Evolutionary conservation across 108 stramenopile genomes (phyloP).

Genomic region (Skeletonema tropicum): DNA sequence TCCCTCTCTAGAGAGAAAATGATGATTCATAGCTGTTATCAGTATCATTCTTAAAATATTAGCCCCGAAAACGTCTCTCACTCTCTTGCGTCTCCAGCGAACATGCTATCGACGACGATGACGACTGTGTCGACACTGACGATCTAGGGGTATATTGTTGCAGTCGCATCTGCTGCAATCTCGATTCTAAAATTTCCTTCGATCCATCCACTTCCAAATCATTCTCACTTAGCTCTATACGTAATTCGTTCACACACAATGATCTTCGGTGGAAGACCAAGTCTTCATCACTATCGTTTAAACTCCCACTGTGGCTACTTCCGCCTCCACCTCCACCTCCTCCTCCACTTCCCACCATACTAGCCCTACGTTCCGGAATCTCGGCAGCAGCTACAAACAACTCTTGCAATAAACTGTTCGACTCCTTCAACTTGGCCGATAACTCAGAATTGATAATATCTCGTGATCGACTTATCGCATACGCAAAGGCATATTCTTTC

Average conservation of each 20-base stretch:
- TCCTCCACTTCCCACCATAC: background rate
- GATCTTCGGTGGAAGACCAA: no score
- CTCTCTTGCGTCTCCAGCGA: no score
- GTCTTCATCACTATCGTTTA: no score
- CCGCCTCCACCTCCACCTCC: background rate
- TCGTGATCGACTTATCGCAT: no score
- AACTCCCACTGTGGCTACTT: background rate
- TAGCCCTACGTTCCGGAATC: background rate
- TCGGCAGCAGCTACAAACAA: slow-evolving; percentile 10
- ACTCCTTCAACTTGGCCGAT: no score
- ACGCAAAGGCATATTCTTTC: no score
- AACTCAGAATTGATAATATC: no score
- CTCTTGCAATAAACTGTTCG: slow-evolving; percentile 13
- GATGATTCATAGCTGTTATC: no score
- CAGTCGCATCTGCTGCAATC: slow-evolving; percentile 6
- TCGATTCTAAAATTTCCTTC: no score
- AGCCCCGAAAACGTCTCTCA: no score
- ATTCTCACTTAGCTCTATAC: slow-evolving; percentile 5
- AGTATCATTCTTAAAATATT: no score
- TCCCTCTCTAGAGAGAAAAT: no score
- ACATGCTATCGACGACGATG: slow-evolving; percentile 2
- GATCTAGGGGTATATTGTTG: background rate
- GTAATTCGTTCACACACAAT: slow-evolving; percentile 7
- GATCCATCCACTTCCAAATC: slow-evolving; percentile 16
- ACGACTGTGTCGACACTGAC: background rate